Evolutionary conservation across 371 early-diverging fungal species (phyloP).

Genomic region (Paramicrosporidium saccamoebae): DNA sequence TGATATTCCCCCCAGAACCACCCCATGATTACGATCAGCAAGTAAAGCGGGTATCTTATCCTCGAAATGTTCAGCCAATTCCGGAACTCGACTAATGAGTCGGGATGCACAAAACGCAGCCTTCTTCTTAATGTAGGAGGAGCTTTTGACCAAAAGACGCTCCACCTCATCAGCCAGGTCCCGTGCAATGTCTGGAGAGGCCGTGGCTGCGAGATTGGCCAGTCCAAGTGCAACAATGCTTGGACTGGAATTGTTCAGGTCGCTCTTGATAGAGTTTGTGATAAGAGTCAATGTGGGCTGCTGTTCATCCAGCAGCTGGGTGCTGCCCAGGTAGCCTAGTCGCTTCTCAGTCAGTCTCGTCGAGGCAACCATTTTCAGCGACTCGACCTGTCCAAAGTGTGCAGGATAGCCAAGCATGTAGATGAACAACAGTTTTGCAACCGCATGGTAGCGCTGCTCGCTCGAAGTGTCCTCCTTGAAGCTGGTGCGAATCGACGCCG

Average conservation of each 20-base stretch:
- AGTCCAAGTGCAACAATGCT: slow-evolving; percentile 79
- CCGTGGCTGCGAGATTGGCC: slow-evolving; percentile 74
- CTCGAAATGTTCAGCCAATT: slow-evolving; percentile 52
- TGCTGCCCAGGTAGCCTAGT: slow-evolving; percentile 78
- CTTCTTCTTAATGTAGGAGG: slow-evolving; percentile 83
- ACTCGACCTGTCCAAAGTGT: slow-evolving; percentile 93
- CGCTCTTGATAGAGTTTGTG: slow-evolving; percentile 85
- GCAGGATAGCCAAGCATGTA: slow-evolving; percentile 92
- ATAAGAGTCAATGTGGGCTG: slow-evolving; percentile 76
- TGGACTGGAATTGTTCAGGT: slow-evolving; percentile 73
- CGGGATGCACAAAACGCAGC: slow-evolving; percentile 72
- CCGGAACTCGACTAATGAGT: slow-evolving; percentile 66
- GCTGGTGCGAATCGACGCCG: slow-evolving; percentile 69
- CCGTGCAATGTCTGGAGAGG: slow-evolving; percentile 70
- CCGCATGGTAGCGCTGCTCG: slow-evolving; percentile 51
- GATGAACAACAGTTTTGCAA: slow-evolving; percentile 79
- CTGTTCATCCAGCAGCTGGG: slow-evolving; percentile 82
- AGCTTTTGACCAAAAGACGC: slow-evolving; percentile 50
- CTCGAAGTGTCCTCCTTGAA: slow-evolving; percentile 54
- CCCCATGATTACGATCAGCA: slow-evolving; percentile 79
- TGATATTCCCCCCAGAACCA: slow-evolving; percentile 63
- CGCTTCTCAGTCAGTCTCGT: slow-evolving; percentile 75
- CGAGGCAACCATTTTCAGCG: slow-evolving; percentile 74
- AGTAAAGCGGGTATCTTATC: slow-evolving; percentile 27
- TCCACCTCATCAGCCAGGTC: slow-evolving; percentile 80